These are phyloP conservation scores for Phytophthora kernoviae DNA, from an alignment of 352 stramenopile species.

Conservation along the genomic window DNA sequence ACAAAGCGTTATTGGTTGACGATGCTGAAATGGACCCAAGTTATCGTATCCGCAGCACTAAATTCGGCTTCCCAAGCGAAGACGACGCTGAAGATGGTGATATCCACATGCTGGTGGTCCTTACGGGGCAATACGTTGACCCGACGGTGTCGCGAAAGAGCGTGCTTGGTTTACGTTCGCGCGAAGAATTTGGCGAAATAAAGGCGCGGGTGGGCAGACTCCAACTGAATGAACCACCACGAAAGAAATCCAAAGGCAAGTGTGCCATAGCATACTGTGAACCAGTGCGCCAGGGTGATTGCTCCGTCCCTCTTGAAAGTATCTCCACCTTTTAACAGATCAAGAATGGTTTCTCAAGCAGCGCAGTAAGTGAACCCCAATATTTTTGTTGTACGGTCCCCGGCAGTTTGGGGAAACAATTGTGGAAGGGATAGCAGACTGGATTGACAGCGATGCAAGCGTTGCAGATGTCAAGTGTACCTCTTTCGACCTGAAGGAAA, in stretches of 20 bases:
- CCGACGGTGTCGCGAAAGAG: neutral
- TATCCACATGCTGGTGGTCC: neutral
- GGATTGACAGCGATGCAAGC: constrained; percentile 7
- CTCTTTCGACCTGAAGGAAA: neutral
- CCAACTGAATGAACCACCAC: neutral
- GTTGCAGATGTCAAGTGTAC: neutral
- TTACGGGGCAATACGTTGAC: neutral
- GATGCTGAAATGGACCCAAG: too few species aligned
- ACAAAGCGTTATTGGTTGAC: too few species aligned
- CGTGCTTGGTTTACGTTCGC: neutral
- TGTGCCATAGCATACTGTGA: neutral
- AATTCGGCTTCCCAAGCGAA: too few species aligned
- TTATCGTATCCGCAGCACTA: too few species aligned
- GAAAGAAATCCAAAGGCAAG: neutral
- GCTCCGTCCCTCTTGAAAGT: constrained; percentile 1
- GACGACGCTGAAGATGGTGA: neutral
- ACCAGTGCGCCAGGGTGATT: neutral
- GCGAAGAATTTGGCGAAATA: neutral
- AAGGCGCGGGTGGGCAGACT: too few species aligned
- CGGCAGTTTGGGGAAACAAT: constrained; percentile 32
- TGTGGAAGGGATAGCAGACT: constrained; percentile 19
- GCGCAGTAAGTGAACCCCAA: neutral
- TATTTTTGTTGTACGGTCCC: constrained; percentile 25
- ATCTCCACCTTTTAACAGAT: constrained; percentile 3
- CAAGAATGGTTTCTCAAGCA: constrained; percentile 4